Evolutionary conservation across 805 yeast genomes (phyloP), one percentile per base, ranked within the genome.

Genomic region (Cyberlindnera suaveolens): DNA sequence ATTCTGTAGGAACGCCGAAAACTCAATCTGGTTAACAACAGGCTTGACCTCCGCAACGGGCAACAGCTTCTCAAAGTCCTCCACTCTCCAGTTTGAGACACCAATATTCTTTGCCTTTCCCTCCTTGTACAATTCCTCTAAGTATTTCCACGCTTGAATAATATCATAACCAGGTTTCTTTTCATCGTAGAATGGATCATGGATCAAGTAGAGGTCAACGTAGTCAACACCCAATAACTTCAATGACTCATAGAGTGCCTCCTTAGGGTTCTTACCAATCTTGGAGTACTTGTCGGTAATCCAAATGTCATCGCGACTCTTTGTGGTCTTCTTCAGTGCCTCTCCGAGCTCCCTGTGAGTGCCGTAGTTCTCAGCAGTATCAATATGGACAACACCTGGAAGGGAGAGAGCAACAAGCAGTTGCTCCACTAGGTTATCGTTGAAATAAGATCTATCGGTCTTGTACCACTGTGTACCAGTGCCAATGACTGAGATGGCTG

Each of bases 1-100:
- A 65, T 86, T 90, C 51, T 79, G 85, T 50, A 80, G 67, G 54
- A 77, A 75, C 0, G 86, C 80, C 58, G 75, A 80, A 60, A 67
- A 80, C 58, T 82, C 87, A 47, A 82, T 74, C 61, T 82, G 88
- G 56, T 79, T 73, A 14, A 78, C 78, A 36, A 63, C 71, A 3
- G 88, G 87, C 47, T 65, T 63, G 34, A 69, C 52, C 42, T 64
- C 60, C 16, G 68, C 66, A 32, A 47, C 36, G 14, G 65, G 60
- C 38, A 73, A 54, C 14, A 81, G 53, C 36, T 59, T 53, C 47
- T 77, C 61, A 43, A 80, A 59, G 46, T 72, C 71, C 27, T 65
- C 65, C 3, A 68, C 68, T 9, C 71, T 54, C 50, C 77, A 80
- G 54, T 80, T 81, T 6, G 86, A 80, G 36, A 81, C 82, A 40